Evolutionary conservation across 805 yeast genomes (phyloP).

Genomic region (Zygosaccharomyces siamensis): DNA sequence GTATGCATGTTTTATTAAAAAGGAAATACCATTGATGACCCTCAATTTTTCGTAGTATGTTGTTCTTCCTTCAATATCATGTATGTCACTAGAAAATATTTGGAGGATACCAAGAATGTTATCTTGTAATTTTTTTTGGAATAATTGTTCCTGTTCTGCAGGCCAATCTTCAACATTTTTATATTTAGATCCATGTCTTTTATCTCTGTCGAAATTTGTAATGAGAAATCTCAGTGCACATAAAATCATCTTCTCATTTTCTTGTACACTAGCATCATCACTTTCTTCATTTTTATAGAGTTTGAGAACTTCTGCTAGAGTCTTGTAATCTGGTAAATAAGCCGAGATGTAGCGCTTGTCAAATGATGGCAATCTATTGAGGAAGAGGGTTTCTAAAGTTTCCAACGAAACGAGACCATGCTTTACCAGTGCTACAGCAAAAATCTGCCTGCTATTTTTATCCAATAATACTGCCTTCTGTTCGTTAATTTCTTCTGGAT

Average conservation of each 20-base stretch:
- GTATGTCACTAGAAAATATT: conserved; percentile 71
- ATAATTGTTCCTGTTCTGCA: conserved; percentile 26
- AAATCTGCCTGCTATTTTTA: conserved; percentile 33
- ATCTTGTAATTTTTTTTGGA: conserved; percentile 46
- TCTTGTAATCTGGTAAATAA: conserved; percentile 32
- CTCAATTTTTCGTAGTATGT: conserved; percentile 68
- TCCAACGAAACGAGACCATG: conserved; percentile 32
- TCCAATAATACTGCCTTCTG: conserved; percentile 23
- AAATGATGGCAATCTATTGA: conserved; percentile 30
- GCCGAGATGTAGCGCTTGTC: conserved; percentile 26
- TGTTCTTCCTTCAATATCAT: conserved; percentile 64
- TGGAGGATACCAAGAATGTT: conserved; percentile 73
- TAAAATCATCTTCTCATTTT: conserved; percentile 27
- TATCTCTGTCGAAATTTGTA: conserved; percentile 29
- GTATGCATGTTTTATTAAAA: conserved; percentile 49
- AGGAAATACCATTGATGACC: conserved; percentile 68
- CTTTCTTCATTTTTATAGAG: conserved; percentile 22
- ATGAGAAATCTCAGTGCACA: conserved; percentile 26
- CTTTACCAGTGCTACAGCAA: conserved; percentile 34
- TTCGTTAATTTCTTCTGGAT: conserved; percentile 15
- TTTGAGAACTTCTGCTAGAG: conserved; percentile 33
- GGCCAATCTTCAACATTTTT: conserved; percentile 28
- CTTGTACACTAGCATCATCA: conserved; percentile 10
- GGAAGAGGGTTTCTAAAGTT: conserved; percentile 28
- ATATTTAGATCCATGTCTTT: conserved; percentile 26